Base-by-base conservation (phyloP, 2,329 filamentous ascomycete species). In the Alternaria ventricosa region DNA sequence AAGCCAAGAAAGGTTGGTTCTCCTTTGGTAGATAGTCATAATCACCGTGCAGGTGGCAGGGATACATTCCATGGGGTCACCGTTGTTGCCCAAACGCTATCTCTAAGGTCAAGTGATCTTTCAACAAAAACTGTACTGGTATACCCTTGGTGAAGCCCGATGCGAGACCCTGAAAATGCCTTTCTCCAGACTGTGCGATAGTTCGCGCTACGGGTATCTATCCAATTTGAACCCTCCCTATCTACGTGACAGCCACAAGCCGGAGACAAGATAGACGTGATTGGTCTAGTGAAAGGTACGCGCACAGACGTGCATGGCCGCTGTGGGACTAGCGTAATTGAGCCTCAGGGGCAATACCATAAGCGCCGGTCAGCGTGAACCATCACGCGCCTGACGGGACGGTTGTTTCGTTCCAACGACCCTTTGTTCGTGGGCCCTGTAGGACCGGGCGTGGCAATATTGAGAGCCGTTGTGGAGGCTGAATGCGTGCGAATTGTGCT, bases 1-100 rank as follows among this genome's bases (percentile, higher is more conserved):
- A 78, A 60, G 81, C 80, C 66, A 85, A 83, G 79, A 83, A 80
- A 74, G 83, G 84, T 2, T 85, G 84, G 84, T 85, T 85, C 71
- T 81, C 82, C 15, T 85, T 85, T 75, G 83, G 83, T 41, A 77
- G 83, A 66, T 84, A 76, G 71, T 46, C 15, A 41, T 27, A 59
- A 44, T 36, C 44, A 47, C 28, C 20, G 54, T 41, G 46, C 51
- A 47, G 44, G 11, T 23, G 10, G 36, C 57, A 47, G 47, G 56
- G 60, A 43, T 57, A 27, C 49, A 46, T 49, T 18, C 47, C 45
- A 57, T 60, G 60, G 30, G 56, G 55, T 57, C 43, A 30, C 36
- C 46, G 33, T 60, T 61, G 45, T 36, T 41, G 66, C 56, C 51
- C 41, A 57, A 57, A 63, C 44, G 27, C 55, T 23, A 27, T 49